Evolutionary conservation across 208 protist species (phyloP), one percentile per base, ranked within the genome.

Genomic region (Wallacemonas collosoma): DNA sequence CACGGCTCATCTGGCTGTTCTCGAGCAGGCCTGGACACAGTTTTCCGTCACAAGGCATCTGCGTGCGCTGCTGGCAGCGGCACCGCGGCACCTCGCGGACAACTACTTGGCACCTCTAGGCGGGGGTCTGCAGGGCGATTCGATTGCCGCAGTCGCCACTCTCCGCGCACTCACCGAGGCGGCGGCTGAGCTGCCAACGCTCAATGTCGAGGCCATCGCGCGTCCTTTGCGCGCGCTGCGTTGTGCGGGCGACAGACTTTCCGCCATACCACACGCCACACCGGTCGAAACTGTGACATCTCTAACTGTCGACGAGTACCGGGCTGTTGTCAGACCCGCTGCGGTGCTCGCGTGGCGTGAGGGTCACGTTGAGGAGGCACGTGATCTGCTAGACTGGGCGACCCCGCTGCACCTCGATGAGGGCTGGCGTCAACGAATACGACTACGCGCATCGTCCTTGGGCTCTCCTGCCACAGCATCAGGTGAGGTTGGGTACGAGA

Each of bases 361-460:
- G 70, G 80, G 58, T 3, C 35, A 61, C 40, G n/a, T 58, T 2
- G 75, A 39, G 8, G 67, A 26, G 2, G 82, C 81, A 6, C 3
- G 26, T 14, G 67, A 64, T 11, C 67, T 87, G 48, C 63, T 87
- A 5, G 77, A 81, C 15, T 65, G 68, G 71, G 63, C 55, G 35
- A 9, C 38, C 7, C 60, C 60, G 12, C 47, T 61, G 17, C 62
- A 5, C 12, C 36, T 77, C 4, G 77, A 81, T 45, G 60, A 44
- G 45, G 66, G 41, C 45, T 81, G 77, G 77, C 58, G 39, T 61
- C 43, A 14, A 43, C 65, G 77, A 12, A 51, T 80, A 40, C 43
- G 5, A 36, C 54, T 45, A 54, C 26, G 26, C 26, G 26, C 26
- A 26, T 26, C 26, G 26, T 26, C 26, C 26, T 26, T 26, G 26